Base-by-base conservation (phyloP, 2,329 filamentous ascomycete genomes). In the Fusarium succisae region DNA sequence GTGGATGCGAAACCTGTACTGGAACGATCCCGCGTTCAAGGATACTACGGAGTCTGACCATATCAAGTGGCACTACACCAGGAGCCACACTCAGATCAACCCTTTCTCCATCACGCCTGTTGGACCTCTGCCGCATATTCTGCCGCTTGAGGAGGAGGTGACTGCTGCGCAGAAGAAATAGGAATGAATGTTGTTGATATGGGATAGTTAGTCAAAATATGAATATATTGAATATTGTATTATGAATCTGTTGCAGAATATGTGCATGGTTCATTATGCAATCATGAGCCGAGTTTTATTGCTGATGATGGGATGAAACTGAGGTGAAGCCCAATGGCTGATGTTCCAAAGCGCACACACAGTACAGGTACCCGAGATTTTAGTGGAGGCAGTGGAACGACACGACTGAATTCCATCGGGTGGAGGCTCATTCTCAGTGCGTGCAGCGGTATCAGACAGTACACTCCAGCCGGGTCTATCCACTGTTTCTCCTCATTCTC, bases 31-130 rank as follows among this genome's bases (percentile, higher is more conserved):
- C 0, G 94, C 94, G 6, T 98, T 97, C 84, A 86, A 86, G 72
- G 90, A 93, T 58, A 96, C 95, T 70, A 97, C 95, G 28, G 90
- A 98, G 82, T 98, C 97, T 81, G 90, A 97, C 82, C 96, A 99
- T 84, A 98, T 98, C 86, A 98, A 97, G 89, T 92, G 86, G 82
- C 90, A 92, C 81, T 90, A 90, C 81, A 90, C 89, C 69, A 85
- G 87, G 77, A 90, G 87, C 74, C 89, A 91, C 78, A 86, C 86
- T 15, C 88, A 92, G 84, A 92, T 93, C 80, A 93, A 93, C 82
- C 91, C 90, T 22, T 82, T 86, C 56, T 85, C 87, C 44, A 97
- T 99, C 80, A 96, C 94, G 30, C 95, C 96, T 2, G 80, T 97
- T 22, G 96, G 96, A 0, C 96, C 96, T 10, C 77, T 94, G 79